phyloP scores from a whole-genome alignment of 108 stramenopile species.

The Pelagomonas calceolata region DNA sequence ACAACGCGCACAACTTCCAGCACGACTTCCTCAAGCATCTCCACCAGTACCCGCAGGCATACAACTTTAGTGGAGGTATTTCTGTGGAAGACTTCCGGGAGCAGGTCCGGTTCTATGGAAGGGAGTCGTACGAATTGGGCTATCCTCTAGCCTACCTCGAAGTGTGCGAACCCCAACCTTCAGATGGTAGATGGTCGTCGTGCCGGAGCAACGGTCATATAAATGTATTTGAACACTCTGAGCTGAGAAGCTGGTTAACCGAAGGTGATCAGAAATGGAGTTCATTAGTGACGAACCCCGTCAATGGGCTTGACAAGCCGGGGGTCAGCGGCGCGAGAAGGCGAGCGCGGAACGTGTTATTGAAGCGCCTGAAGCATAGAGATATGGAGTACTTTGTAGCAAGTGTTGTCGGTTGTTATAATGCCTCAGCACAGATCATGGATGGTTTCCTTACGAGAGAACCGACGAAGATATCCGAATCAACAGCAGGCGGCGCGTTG shows the following conservation, averaged over 20 bases:
- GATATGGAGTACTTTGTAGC: neutral
- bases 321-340: neutral
- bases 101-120: conserved; percentile 6
- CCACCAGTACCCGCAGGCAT: neutral
- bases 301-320: no score
- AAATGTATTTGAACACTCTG: neutral
- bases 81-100: neutral
- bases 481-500: no score
- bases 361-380: neutral
- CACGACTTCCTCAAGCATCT: conserved; percentile 1
- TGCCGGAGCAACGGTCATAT: neutral
- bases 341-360: neutral
- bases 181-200: neutral
- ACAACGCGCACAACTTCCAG: neutral
- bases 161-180: neutral
- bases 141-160: neutral
- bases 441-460: no score
- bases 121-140: neutral
- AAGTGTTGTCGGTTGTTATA: neutral
- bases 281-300: no score
- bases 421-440: no score
- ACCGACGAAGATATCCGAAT: no score
- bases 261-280: no score
- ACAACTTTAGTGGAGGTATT: neutral
- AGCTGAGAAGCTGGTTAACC: no score